Conservation (phyloP, 306 rosid genomes). For the Betula pendula region DNA sequence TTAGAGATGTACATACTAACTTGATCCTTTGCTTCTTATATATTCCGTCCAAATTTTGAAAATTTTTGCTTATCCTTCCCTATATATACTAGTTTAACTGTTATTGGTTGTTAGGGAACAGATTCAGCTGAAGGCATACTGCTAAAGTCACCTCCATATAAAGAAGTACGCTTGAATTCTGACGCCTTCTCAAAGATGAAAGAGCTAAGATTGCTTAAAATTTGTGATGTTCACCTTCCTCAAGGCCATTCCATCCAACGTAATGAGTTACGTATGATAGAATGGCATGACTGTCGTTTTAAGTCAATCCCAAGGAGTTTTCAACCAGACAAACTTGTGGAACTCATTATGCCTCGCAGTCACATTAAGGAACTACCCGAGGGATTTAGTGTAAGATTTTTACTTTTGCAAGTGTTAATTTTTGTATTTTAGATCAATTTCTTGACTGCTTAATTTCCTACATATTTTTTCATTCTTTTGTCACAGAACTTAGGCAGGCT, state of each 20-base stretch:
- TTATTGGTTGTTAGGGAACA: slow-evolving; percentile 21
- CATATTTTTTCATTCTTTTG: neutral
- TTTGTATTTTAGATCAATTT: neutral
- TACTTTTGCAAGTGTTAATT: neutral
- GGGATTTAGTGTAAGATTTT: slow-evolving; percentile 11
- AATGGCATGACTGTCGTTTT: slow-evolving; percentile 26
- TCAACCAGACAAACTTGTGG: slow-evolving; percentile 21
- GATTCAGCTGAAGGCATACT: slow-evolving; percentile 7
- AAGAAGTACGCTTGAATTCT: slow-evolving; percentile 4
- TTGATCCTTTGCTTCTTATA: too few species aligned
- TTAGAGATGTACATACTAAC: neutral
- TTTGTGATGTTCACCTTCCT: slow-evolving; percentile 27
- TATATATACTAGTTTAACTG: neutral
- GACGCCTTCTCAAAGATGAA: slow-evolving; percentile 20
- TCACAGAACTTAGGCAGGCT: slow-evolving; percentile 17
- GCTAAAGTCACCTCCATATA: neutral
- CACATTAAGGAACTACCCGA: slow-evolving; percentile 4
- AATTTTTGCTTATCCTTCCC: neutral
- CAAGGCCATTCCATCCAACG: too few species aligned
- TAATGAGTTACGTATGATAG: slow-evolving; percentile 24
- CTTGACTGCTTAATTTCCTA: neutral
- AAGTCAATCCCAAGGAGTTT: slow-evolving; percentile 2
- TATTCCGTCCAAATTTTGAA: neutral
- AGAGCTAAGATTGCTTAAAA: slow-evolving; percentile 24
- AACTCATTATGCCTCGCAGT: slow-evolving; percentile 24